Evolutionary conservation across 176 grass and related monocot genomes (phyloP).

Genomic region (Aegilops speltoides): DNA sequence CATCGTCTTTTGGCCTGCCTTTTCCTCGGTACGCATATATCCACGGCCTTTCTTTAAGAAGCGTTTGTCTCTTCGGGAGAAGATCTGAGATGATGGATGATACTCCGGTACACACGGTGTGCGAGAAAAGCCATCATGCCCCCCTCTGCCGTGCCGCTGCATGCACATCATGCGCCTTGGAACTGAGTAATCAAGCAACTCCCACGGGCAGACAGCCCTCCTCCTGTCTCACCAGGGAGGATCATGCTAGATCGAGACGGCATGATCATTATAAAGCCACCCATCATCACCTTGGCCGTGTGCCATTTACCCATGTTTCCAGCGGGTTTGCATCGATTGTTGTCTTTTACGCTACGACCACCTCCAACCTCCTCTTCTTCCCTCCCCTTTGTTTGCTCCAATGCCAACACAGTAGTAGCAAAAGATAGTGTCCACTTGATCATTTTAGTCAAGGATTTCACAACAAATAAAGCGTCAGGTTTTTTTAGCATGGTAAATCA

Average conservation of each 20-base stretch:
- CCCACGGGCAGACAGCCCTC: conserved; percentile 27
- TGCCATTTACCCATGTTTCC: conserved; percentile 29
- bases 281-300: conserved; percentile 23
- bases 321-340: not conserved
- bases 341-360: conserved; percentile 10
- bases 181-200: conserved; percentile 2
- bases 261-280: conserved; percentile 35
- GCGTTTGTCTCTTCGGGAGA: conserved; percentile 37
- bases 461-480: no score
- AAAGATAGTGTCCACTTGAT: no score
- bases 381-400: no score
- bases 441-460: no score
- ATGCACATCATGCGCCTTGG: conserved; percentile 33
- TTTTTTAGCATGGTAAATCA: no score
- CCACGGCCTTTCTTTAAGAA: conserved; percentile 32
- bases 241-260: conserved; percentile 29
- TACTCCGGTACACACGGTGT: not conserved
- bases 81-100: conserved; percentile 30
- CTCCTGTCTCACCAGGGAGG: conserved; percentile 36
- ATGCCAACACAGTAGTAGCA: no score
- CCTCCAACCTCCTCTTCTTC: no score
- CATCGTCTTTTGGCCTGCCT: conserved; percentile 22
- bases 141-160: not conserved
- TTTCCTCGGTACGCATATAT: not conserved
- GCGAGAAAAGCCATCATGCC: conserved; percentile 8